phyloP scores from a whole-genome alignment of 164 flowering plant species.

The Vitis labrusca region DNA sequence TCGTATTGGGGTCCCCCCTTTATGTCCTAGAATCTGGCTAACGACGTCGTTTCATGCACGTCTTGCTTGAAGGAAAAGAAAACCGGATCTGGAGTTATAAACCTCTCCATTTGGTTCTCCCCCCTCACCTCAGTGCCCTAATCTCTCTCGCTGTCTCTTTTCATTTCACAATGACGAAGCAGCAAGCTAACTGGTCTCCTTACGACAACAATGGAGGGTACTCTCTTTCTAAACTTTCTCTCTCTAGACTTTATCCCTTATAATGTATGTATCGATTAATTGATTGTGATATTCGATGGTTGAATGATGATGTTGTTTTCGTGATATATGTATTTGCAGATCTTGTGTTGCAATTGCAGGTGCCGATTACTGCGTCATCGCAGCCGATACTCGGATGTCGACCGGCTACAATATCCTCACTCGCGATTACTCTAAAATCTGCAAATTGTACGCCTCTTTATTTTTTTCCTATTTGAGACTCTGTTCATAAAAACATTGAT shows the following conservation, averaged over 20 bases:
- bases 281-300: background rate
- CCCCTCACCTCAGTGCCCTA: background rate
- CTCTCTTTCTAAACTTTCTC: background rate
- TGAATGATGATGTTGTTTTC: background rate
- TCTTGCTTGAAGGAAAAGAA: slow-evolving; percentile 13
- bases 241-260: slow-evolving; percentile 4
- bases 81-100: background rate
- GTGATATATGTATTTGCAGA: slow-evolving; percentile 33
- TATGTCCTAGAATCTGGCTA: no score
- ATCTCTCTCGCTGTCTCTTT: background rate
- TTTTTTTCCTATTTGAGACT: background rate
- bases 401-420: slow-evolving; percentile 90
- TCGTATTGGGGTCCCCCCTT: background rate
- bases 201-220: slow-evolving; percentile 99
- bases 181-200: slow-evolving; percentile 81
- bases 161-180: slow-evolving; percentile 49
- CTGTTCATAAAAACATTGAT: background rate
- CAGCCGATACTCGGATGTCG: slow-evolving; percentile 97
- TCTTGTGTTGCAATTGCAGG: slow-evolving; percentile 94
- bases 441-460: slow-evolving; percentile 50
- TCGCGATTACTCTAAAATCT: slow-evolving; percentile 90
- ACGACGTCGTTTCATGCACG: no score
- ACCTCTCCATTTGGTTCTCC: background rate
- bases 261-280: background rate
- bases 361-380: slow-evolving; percentile 88